These are phyloP conservation scores for Pyricularia grisea DNA, from an alignment of 2,329 filamentous ascomycete species.

Conservation along the genomic window DNA sequence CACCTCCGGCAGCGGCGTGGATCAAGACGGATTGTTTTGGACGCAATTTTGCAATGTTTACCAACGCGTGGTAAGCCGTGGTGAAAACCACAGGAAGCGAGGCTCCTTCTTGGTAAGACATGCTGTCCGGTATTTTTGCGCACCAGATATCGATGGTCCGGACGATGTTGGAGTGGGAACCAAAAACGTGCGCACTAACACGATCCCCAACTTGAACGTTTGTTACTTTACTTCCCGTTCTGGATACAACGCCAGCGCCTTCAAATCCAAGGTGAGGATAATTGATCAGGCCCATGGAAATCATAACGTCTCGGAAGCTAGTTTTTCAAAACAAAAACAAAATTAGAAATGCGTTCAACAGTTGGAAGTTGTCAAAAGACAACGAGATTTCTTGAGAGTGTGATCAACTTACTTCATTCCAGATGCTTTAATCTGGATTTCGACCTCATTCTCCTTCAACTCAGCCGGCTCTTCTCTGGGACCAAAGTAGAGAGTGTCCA, in stretches of 20 bases:
- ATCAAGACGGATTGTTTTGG: conserved; percentile 19
- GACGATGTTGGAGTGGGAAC: conserved; percentile 1
- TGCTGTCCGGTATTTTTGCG: conserved; percentile 15
- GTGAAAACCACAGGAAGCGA: conserved; percentile 18
- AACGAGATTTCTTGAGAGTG: too few relatives aligned
- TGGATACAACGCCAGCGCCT: conserved; percentile 14
- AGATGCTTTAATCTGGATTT: conserved; percentile 19
- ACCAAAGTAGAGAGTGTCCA: conserved; percentile 3
- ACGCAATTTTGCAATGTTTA: conserved; percentile 12
- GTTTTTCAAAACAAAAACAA: background rate
- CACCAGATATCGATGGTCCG: conserved; percentile 15
- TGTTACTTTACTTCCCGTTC: conserved; percentile 8
- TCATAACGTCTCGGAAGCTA: conserved; percentile 23
- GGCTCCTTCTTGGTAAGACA: conserved; percentile 13
- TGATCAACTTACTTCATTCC: conserved; percentile 21
- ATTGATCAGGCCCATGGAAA: conserved; percentile 16
- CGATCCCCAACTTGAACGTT: conserved; percentile 22
- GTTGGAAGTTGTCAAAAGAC: background rate
- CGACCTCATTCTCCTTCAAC: conserved; percentile 13
- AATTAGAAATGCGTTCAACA: too few relatives aligned
- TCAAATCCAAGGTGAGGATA: conserved; percentile 19
- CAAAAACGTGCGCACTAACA: conserved; percentile 5
- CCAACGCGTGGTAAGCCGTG: conserved; percentile 18
- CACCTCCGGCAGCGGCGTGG: too few relatives aligned
- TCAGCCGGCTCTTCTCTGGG: background rate